Evolutionary conservation across 208 protist genomes (phyloP).

Genomic region (Leishmania gerbilli): DNA sequence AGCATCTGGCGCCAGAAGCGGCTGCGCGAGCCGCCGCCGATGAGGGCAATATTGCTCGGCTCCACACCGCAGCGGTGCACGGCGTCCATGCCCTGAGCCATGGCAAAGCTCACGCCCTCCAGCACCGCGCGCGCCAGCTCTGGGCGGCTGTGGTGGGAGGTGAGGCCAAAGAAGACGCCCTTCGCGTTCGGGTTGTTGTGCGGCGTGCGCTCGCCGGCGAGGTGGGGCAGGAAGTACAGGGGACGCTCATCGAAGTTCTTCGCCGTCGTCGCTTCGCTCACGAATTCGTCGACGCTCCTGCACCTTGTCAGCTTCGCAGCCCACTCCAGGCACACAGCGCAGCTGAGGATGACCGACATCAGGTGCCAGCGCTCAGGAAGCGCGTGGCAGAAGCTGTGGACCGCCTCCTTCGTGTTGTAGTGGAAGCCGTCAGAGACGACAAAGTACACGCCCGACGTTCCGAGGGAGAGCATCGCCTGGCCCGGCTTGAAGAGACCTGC

Average conservation of each 20-base stretch:
- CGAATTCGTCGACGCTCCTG: conserved; percentile 56
- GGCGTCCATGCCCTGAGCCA: conserved; percentile 75
- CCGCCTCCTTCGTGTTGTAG: conserved; percentile 74
- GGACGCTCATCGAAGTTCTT: conserved; percentile 54
- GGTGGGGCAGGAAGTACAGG: conserved; percentile 74
- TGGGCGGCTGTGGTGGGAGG: conserved; percentile 53
- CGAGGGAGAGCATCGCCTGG: conserved; percentile 82
- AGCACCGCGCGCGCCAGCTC: conserved; percentile 66
- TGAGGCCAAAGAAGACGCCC: conserved; percentile 81
- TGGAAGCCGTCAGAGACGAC: conserved; percentile 78
- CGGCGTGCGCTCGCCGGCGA: conserved; percentile 71
- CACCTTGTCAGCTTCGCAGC: conserved; percentile 69
- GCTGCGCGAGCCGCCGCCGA: conserved; percentile 69
- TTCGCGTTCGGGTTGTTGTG: conserved; percentile 82
- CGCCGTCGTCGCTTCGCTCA: conserved; percentile 53
- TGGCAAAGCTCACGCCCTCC: conserved; percentile 77
- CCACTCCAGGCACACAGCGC: conserved; percentile 78
- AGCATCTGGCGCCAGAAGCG: conserved; percentile 83
- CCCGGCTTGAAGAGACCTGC: conserved; percentile 65
- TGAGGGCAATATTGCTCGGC: conserved; percentile 63
- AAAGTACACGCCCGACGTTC: conserved; percentile 87
- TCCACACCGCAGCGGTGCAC: conserved; percentile 69
- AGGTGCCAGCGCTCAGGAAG: conserved; percentile 73
- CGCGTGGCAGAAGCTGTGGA: conserved; percentile 84
- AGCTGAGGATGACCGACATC: conserved; percentile 86